These are phyloP conservation scores for Vitis vinifera DNA, from an alignment of 164 flowering plant genomes.

Conservation along the genomic window DNA sequence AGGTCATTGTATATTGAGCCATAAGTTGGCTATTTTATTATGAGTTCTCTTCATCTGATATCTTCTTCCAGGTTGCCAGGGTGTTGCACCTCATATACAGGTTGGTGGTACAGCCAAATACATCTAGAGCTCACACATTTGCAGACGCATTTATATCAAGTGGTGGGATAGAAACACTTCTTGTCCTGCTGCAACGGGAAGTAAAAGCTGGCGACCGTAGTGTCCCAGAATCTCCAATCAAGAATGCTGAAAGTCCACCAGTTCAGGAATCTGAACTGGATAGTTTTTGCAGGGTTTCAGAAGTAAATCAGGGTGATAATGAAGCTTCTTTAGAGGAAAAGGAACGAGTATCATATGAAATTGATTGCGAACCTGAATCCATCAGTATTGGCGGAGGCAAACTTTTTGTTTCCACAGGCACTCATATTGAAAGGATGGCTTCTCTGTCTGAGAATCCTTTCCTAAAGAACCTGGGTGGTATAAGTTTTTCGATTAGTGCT, in stretches of 20 bases:
- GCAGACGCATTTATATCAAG: conserved; percentile 84
- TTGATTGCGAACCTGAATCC: conserved; percentile 27
- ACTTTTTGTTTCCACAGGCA: conserved; percentile 20
- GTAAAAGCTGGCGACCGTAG: conserved; percentile 76
- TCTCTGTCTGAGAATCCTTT: conserved; percentile 63
- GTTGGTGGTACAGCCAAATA: conserved; percentile 93
- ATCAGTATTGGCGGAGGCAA: conserved; percentile 20
- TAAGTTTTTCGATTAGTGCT: conserved; percentile 82
- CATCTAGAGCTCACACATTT: conserved; percentile 83
- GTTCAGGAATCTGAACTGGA: conserved; percentile 25
- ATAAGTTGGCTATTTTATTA: conserved; percentile 4
- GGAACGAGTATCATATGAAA: conserved; percentile 30
- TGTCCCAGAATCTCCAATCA: conserved; percentile 28
- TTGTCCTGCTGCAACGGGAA: conserved; percentile 90
- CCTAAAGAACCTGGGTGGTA: conserved; percentile 81
- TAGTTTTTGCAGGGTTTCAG: conserved; percentile 16
- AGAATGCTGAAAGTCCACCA: conserved; percentile 21
- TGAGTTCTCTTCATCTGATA: neutral
- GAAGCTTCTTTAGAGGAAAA: conserved; percentile 30
- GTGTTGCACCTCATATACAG: conserved; percentile 88
- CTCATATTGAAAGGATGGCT: conserved; percentile 49
- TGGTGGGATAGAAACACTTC: conserved; percentile 96
- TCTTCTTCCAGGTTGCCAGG: conserved; percentile 74
- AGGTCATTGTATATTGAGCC: neutral
- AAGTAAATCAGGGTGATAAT: conserved; percentile 28